phyloP scores from a whole-genome alignment of 169 alveolate genomes.

The Cyclospora cayetanensis region DNA sequence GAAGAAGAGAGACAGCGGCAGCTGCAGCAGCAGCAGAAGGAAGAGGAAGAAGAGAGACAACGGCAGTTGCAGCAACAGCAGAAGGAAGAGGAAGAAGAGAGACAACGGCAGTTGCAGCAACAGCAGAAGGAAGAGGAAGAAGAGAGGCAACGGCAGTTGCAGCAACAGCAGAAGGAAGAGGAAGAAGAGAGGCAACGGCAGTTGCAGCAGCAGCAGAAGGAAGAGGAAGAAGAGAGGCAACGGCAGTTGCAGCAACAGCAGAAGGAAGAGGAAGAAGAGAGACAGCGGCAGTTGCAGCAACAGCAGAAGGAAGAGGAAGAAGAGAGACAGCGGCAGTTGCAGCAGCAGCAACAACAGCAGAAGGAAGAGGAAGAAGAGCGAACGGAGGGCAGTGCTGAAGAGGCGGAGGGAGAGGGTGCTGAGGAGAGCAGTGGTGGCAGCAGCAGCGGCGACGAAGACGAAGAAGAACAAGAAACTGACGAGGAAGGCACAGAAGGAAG shows the following conservation, averaged over 20 bases:
- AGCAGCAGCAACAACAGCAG: neutral
- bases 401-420: neutral
- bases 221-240: neutral
- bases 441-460: neutral
- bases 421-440: neutral
- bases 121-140: too few relatives aligned
- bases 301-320: neutral
- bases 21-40: too few relatives aligned
- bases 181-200: too few relatives aligned
- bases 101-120: too few relatives aligned
- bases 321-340: neutral
- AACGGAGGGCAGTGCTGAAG: neutral
- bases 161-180: too few relatives aligned
- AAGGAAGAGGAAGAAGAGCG: neutral
- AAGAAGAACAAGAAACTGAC: neutral
- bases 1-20: too few relatives aligned
- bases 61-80: too few relatives aligned
- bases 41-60: too few relatives aligned
- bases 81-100: too few relatives aligned
- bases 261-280: neutral
- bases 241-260: neutral
- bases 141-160: too few relatives aligned
- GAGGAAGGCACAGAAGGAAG: neutral
- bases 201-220: constrained; percentile 30
- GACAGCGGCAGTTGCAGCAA: neutral